Conservation (phyloP, 139 green algal genomes). For the Tetradesmus lagerheimii region DNA sequence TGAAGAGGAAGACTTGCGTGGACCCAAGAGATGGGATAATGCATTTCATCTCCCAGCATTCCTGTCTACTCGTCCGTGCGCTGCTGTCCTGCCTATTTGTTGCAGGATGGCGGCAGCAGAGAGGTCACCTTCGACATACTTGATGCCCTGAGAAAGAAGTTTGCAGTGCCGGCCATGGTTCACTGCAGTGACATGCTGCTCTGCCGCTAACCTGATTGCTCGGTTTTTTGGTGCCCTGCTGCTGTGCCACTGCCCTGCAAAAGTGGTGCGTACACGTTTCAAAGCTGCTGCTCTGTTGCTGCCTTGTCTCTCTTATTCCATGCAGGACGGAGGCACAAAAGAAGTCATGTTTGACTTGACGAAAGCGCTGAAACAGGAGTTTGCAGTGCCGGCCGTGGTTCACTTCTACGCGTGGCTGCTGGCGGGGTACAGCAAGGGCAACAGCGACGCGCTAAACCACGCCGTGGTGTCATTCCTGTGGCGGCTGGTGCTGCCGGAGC, state of each 20-base stretch:
- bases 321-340: neutral
- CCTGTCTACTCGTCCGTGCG: too few species aligned
- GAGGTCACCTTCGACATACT: constrained; percentile 65
- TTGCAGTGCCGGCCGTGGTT: constrained; percentile 73
- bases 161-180: constrained; percentile 73
- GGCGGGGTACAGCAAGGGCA: constrained; percentile 59
- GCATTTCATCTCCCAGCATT: too few species aligned
- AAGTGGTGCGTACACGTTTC: too few species aligned
- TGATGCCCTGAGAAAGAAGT: constrained; percentile 59
- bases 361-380: constrained; percentile 58
- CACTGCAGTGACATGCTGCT: too few species aligned
- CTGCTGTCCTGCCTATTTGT: neutral
- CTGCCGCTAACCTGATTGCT: too few species aligned
- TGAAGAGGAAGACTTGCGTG: too few species aligned
- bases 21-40: too few species aligned
- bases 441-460: constrained; percentile 68
- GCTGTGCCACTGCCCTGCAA: too few species aligned
- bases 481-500: constrained; percentile 65
- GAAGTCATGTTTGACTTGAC: constrained; percentile 65
- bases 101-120: neutral
- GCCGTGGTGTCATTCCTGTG: constrained; percentile 70
- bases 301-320: neutral
- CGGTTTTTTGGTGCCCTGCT: too few species aligned
- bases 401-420: constrained; percentile 82
- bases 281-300: neutral